phyloP scores from a whole-genome alignment of 2,329 filamentous ascomycete genomes.

The Colletotrichum phormii region DNA sequence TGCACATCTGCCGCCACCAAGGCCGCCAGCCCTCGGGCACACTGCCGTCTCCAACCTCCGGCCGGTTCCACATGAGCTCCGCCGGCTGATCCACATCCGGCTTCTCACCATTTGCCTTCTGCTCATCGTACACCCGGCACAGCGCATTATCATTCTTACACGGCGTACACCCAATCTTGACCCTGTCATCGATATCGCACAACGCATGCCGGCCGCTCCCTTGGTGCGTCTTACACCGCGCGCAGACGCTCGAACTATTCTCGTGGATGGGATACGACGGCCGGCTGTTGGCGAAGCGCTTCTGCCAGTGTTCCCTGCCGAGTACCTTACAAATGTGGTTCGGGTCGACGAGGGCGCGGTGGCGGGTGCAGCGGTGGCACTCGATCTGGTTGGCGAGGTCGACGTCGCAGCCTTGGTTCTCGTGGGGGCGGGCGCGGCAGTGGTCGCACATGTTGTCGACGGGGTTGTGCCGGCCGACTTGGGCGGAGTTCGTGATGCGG shows the following conservation, averaged over 20 bases:
- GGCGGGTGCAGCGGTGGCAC: constrained; percentile 31
- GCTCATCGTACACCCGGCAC: constrained; percentile 19
- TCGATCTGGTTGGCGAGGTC: constrained; percentile 31
- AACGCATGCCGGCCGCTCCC: neutral
- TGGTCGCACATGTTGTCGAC: constrained; percentile 13
- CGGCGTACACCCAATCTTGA: constrained; percentile 30
- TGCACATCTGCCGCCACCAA: constrained; percentile 40
- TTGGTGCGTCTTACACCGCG: constrained; percentile 12
- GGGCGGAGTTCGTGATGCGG: neutral
- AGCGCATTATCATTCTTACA: constrained; percentile 4
- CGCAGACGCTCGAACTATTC: constrained; percentile 19
- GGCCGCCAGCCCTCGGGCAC: constrained; percentile 23
- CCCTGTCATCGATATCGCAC: constrained; percentile 32
- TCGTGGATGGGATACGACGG: constrained; percentile 18
- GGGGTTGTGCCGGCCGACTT: neutral
- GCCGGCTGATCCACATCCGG: neutral
- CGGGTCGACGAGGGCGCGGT: constrained; percentile 27
- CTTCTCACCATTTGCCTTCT: neutral
- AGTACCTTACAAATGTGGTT: constrained; percentile 26
- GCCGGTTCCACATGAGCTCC: constrained; percentile 26
- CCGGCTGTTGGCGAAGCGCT: constrained; percentile 31
- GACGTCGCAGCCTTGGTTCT: constrained; percentile 20
- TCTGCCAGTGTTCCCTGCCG: constrained; percentile 27
- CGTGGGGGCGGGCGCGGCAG: constrained; percentile 12
- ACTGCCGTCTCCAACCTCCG: constrained; percentile 20